Evolutionary conservation across 2,329 filamentous ascomycete species (phyloP).

Genomic region (Penicillium sp.): DNA sequence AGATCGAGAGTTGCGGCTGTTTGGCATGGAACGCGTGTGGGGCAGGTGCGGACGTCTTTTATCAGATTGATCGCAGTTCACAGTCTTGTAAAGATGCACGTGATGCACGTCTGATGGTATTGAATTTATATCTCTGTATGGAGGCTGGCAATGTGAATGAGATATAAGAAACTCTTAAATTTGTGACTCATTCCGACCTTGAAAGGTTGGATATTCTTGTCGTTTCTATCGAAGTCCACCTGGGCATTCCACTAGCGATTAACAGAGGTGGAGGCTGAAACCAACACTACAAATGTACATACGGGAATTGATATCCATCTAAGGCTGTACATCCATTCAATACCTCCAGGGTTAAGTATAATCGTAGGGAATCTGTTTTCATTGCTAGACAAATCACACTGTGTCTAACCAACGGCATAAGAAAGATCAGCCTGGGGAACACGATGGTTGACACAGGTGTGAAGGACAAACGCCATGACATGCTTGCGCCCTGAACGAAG

Average conservation of each 20-base stretch:
- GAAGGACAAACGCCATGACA: conserved; percentile 24
- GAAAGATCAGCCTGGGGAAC: conserved; percentile 13
- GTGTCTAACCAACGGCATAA: conserved; percentile 7
- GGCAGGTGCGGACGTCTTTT: too few species aligned
- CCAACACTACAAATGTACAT: neutral
- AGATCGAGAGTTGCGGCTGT: too few species aligned
- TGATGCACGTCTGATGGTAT: too few species aligned
- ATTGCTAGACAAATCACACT: conserved; percentile 9
- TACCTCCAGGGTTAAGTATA: neutral
- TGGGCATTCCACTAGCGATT: neutral
- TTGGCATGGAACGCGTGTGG: too few species aligned
- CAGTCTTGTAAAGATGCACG: too few species aligned
- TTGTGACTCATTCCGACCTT: neutral
- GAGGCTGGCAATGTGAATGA: too few species aligned
- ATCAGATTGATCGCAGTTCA: too few species aligned
- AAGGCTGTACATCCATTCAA: neutral
- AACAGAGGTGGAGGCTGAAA: neutral
- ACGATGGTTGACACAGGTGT: conserved; percentile 13
- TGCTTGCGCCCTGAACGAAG: conserved; percentile 19
- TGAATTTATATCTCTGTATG: neutral
- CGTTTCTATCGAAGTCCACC: neutral
- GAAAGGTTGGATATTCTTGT: neutral
- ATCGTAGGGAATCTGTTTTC: neutral
- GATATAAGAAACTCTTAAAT: neutral
- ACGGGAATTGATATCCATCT: neutral